Conservation (phyloP, 106 monocot species). For the Allium cepa region DNA sequence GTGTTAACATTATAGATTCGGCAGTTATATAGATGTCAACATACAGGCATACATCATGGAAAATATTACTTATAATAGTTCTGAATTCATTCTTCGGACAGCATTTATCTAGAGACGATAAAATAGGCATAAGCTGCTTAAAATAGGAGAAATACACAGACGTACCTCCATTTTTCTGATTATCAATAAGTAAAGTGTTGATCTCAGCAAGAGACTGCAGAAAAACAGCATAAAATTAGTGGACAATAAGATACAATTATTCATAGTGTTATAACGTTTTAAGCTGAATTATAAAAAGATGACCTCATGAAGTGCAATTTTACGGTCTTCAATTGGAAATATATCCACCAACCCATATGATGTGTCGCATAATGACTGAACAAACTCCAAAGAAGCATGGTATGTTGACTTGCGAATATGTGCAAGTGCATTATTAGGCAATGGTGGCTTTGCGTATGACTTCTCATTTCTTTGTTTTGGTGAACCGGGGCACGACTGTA, state of each 20-base stretch:
- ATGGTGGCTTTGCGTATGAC: slow-evolving; percentile 72
- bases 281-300: not conserved
- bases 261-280: not conserved
- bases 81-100: too few species aligned
- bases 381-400: slow-evolving; percentile 93
- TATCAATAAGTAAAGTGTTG: slow-evolving; percentile 64
- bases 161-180: slow-evolving; percentile 83
- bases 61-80: too few species aligned
- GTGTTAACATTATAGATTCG: too few species aligned
- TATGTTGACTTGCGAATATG: slow-evolving; percentile 83
- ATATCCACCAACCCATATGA: slow-evolving; percentile 96
- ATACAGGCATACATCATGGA: too few species aligned
- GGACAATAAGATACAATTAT: not conserved
- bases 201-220: slow-evolving; percentile 77
- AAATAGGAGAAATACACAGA: slow-evolving; percentile 6
- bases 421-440: slow-evolving; percentile 67
- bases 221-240: slow-evolving; percentile 10
- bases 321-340: slow-evolving; percentile 96
- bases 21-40: too few species aligned
- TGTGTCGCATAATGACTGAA: slow-evolving; percentile 92
- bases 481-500: slow-evolving; percentile 68
- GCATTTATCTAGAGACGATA: too few species aligned
- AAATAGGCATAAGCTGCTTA: too few species aligned
- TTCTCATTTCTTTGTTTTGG: slow-evolving; percentile 62
- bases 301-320: slow-evolving; percentile 94